Evolutionary conservation across 768 basidiomycete genomes (phyloP).

Genomic region (Amanita thiersii): DNA sequence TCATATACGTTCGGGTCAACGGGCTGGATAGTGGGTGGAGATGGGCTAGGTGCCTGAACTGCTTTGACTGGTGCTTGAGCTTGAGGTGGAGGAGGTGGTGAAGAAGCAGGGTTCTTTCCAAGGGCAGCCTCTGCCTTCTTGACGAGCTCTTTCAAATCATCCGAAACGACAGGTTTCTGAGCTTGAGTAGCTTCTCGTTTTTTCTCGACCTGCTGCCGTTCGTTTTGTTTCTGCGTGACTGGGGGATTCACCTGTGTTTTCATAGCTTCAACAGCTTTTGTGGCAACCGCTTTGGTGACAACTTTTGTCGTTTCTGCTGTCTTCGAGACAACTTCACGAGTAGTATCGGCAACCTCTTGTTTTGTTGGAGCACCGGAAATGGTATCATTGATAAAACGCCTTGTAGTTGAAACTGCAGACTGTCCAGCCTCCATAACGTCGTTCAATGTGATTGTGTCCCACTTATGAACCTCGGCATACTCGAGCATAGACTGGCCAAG

Average conservation of each 20-base stretch:
- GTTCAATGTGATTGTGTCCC: slow-evolving; percentile 67
- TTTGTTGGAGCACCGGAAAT: slow-evolving; percentile 32
- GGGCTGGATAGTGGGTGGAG: slow-evolving; percentile 11
- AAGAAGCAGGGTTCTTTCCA: slow-evolving; percentile 29
- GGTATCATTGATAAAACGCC: slow-evolving; percentile 43
- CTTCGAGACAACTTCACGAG: slow-evolving; percentile 23
- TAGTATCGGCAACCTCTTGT: slow-evolving; percentile 24
- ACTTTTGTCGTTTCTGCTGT: slow-evolving; percentile 32
- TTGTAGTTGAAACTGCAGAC: slow-evolving; percentile 37
- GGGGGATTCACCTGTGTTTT: slow-evolving; percentile 35
- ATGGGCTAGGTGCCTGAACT: slow-evolving; percentile 14
- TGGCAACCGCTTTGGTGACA: slow-evolving; percentile 37
- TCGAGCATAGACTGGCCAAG: slow-evolving; percentile 71
- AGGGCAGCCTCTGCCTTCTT: slow-evolving; percentile 68
- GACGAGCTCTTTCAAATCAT: slow-evolving; percentile 62
- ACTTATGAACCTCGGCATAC: slow-evolving; percentile 70
- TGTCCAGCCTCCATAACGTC: slow-evolving; percentile 48
- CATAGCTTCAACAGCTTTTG: slow-evolving; percentile 32
- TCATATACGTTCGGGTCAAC: slow-evolving; percentile 41
- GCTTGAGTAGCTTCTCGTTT: slow-evolving; percentile 36
- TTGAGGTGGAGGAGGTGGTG: slow-evolving; percentile 17
- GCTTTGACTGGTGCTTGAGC: slow-evolving; percentile 18
- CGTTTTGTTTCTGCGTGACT: slow-evolving; percentile 10
- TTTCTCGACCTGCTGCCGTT: slow-evolving; percentile 16
- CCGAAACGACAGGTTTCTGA: slow-evolving; percentile 42